Evolutionary conservation across 2,329 filamentous ascomycete species (phyloP), one percentile per base, ranked within the genome.

Genomic region (Phialemoniopsis sp.): DNA sequence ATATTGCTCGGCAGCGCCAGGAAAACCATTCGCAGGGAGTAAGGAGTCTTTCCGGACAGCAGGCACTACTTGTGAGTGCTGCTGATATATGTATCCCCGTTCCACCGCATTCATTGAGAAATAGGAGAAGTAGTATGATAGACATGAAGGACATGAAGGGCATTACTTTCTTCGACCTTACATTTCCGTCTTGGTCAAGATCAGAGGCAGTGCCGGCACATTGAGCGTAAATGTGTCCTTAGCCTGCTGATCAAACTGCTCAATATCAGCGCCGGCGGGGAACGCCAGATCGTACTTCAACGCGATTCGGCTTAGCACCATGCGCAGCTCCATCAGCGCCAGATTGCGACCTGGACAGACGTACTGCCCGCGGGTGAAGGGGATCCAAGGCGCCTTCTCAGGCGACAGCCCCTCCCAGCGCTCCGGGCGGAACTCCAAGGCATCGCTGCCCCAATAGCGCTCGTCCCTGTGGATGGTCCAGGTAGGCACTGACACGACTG

Each of bases 291-390:
- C 28, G 30, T 42, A 49, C 12, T 34, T 17, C 31, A 44, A 28
- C 3, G 43, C 47, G 7, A 49, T 28, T 17, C 39, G 40, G 19
- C 39, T 33, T 6, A 49, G 29, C 5, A 46, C 38, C 31, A 44
- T 49, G 9, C 39, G 31, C 37, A 49, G 32, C 34, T 47, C 43
- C 41, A 46, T 43, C 19, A 43, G 36, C 4, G 44, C 43, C 12
- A 48, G 33, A 29, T 45, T 39, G 13, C 36, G 42, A 8, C 45
- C 47, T 3, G 45, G 43, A 30, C 43, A 49, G 6, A 29, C 13
- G 19, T 37, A 44, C 34, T 46, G 37, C 8, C 48, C 46, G 6
- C 37, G 34, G 13, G 39, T 41, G 39, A 50, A 51, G 13, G 46
- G 41, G n/a, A 46, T 32, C 13, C 37, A 50, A 8, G 47, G 44